These are phyloP conservation scores for Candida dendrica DNA, from an alignment of 805 yeast genomes.

Conservation along the genomic window DNA sequence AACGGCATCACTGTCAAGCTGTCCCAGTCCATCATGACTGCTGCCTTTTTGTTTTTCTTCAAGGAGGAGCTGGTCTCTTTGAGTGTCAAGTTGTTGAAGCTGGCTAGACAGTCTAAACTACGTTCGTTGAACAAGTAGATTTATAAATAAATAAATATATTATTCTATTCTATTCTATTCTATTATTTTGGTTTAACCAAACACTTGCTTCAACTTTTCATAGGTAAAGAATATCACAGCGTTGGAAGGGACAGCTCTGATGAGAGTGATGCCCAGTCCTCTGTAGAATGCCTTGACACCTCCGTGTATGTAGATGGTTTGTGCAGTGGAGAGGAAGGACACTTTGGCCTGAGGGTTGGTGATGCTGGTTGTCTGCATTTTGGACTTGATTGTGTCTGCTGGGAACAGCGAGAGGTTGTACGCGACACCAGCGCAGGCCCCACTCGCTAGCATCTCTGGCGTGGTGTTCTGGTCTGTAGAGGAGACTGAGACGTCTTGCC, in stretches of 20 bases:
- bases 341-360: slow-evolving; percentile 18
- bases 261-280: slow-evolving; percentile 76
- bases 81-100: slow-evolving; percentile 45
- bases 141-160: background rate
- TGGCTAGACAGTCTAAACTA: slow-evolving; percentile 22
- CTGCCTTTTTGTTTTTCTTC: slow-evolving; percentile 85
- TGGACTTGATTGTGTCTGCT: slow-evolving; percentile 82
- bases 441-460: slow-evolving; percentile 59
- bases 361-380: slow-evolving; percentile 62
- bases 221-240: slow-evolving; percentile 80
- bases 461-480: slow-evolving; percentile 25
- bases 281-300: slow-evolving; percentile 73
- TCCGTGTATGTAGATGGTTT: slow-evolving; percentile 34
- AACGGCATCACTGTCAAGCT: slow-evolving; percentile 77
- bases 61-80: slow-evolving; percentile 74
- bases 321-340: slow-evolving; percentile 31
- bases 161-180: background rate
- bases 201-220: slow-evolving; percentile 47
- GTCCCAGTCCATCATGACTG: slow-evolving; percentile 76
- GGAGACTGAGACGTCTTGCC: slow-evolving; percentile 11
- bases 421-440: slow-evolving; percentile 80
- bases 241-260: slow-evolving; percentile 84
- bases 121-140: too few relatives aligned
- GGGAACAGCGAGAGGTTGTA: slow-evolving; percentile 82
- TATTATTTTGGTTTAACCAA: too few relatives aligned